Conservation (phyloP, 768 basidiomycete genomes). For the Lanmaoa pseudosensibilis region DNA sequence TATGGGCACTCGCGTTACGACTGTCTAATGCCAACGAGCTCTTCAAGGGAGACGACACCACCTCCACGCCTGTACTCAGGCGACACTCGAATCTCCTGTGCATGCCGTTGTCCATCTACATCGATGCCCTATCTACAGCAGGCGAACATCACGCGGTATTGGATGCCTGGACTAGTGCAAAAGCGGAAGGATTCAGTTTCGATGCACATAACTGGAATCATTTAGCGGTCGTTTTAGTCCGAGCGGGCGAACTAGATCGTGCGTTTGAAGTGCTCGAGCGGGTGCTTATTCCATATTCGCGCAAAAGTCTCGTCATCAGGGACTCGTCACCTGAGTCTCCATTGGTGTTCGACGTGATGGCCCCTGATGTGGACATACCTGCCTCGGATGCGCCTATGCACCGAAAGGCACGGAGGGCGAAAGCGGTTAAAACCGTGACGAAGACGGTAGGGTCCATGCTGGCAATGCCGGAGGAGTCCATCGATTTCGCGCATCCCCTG, state of each 20-base stretch:
- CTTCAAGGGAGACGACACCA: slow-evolving; percentile 26
- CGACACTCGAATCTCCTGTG: slow-evolving; percentile 61
- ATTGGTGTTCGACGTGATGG: slow-evolving; percentile 36
- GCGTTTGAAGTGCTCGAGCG: slow-evolving; percentile 82
- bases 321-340: slow-evolving; percentile 39
- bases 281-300: slow-evolving; percentile 65
- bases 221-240: slow-evolving; percentile 69
- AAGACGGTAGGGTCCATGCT: slow-evolving; percentile 14
- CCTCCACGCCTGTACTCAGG: slow-evolving; percentile 12
- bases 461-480: slow-evolving; percentile 16
- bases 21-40: slow-evolving; percentile 37
- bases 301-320: slow-evolving; percentile 29
- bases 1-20: slow-evolving; percentile 57
- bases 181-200: slow-evolving; percentile 66
- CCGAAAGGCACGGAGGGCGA: slow-evolving; percentile 25
- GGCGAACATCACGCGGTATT: slow-evolving; percentile 64
- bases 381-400: slow-evolving; percentile 34
- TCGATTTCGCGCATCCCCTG: slow-evolving; percentile 60
- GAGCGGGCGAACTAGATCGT: slow-evolving; percentile 77
- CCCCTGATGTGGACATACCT: slow-evolving; percentile 25
- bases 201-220: slow-evolving; percentile 94
- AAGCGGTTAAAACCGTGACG: slow-evolving; percentile 21
- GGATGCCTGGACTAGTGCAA: slow-evolving; percentile 63
- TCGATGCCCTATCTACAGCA: slow-evolving; percentile 68
- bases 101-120: slow-evolving; percentile 76